Conservation (phyloP, 1,284 basidiomycete genomes). For the Ceratobasidium theobromae region DNA sequence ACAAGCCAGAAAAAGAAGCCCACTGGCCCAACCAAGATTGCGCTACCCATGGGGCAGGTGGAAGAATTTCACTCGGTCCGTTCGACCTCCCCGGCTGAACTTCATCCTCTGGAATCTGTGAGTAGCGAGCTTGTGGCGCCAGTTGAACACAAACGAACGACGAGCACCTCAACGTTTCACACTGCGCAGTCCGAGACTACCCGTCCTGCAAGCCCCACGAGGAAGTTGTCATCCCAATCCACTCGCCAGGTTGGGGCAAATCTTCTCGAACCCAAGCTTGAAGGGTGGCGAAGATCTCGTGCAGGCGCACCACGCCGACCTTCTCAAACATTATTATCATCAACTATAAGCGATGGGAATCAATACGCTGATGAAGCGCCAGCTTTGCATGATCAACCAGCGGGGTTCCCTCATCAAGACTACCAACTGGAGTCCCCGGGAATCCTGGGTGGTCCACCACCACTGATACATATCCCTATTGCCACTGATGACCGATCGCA, state of each 20-base stretch:
- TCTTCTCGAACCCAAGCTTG: conserved; percentile 3
- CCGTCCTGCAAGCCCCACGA: conserved; percentile 7
- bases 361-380: conserved; percentile 26
- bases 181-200: conserved; percentile 26
- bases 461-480: background rate
- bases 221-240: conserved; percentile 14
- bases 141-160: conserved; percentile 29
- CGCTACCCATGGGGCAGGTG: conserved; percentile 25
- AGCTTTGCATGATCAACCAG: background rate
- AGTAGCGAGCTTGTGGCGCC: conserved; percentile 16
- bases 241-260: conserved; percentile 4
- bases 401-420: background rate
- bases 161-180: conserved; percentile 29
- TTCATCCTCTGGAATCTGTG: conserved; percentile 16
- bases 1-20: conserved; percentile 14
- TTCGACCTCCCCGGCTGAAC: conserved; percentile 12
- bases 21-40: conserved; percentile 24
- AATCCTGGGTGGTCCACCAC: background rate
- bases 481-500: background rate
- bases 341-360: conserved; percentile 3
- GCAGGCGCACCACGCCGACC: conserved; percentile 25
- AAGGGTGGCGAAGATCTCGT: conserved; percentile 28
- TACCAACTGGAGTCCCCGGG: background rate
- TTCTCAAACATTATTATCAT: conserved; percentile 14
- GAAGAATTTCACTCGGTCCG: conserved; percentile 31